Evolutionary conservation across 2,329 filamentous ascomycete genomes (phyloP).

Genomic region (Akanthomyces uredinophilus): DNA sequence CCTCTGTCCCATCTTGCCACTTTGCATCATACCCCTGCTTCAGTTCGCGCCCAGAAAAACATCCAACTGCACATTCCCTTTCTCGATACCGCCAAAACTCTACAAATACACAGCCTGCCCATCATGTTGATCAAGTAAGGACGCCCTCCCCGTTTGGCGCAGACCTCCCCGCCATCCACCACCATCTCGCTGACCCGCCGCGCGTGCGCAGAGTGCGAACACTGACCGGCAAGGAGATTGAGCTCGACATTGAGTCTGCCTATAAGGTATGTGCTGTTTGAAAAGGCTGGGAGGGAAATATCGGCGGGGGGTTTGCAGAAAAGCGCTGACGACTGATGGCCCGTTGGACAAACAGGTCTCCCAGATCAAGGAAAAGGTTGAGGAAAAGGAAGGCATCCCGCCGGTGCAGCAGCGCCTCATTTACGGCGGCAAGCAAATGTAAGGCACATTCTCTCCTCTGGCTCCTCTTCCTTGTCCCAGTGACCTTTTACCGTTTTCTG

Average conservation of each 20-base stretch:
- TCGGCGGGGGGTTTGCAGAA: no score
- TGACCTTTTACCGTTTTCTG: not conserved
- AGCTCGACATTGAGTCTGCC: slow-evolving; percentile 90
- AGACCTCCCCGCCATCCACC: not conserved
- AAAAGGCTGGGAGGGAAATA: no score
- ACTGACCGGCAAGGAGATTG: slow-evolving; percentile 96
- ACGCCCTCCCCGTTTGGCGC: not conserved
- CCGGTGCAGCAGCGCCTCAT: slow-evolving; percentile 95
- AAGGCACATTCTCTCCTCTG: slow-evolving; percentile 17
- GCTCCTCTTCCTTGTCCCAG: not conserved
- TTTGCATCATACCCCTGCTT: not conserved
- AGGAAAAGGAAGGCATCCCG: slow-evolving; percentile 98
- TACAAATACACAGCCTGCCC: not conserved
- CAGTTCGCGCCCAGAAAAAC: no score
- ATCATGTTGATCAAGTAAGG: slow-evolving; percentile 49
- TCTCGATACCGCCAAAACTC: not conserved
- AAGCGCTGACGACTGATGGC: not conserved
- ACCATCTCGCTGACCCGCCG: not conserved
- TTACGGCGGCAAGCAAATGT: slow-evolving; percentile 98
- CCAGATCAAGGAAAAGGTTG: slow-evolving; percentile 97
- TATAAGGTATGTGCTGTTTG: slow-evolving; percentile 65
- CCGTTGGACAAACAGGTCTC: slow-evolving; percentile 56
- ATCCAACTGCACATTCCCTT: no score
- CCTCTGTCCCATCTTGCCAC: not conserved
- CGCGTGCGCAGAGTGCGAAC: slow-evolving; percentile 72